Percentiles rank a stretch among this genome's conserved stretches.
phyloP scores from a whole-genome alignment of 805 yeast genomes.

The Myxozyma nipponensis region DNA sequence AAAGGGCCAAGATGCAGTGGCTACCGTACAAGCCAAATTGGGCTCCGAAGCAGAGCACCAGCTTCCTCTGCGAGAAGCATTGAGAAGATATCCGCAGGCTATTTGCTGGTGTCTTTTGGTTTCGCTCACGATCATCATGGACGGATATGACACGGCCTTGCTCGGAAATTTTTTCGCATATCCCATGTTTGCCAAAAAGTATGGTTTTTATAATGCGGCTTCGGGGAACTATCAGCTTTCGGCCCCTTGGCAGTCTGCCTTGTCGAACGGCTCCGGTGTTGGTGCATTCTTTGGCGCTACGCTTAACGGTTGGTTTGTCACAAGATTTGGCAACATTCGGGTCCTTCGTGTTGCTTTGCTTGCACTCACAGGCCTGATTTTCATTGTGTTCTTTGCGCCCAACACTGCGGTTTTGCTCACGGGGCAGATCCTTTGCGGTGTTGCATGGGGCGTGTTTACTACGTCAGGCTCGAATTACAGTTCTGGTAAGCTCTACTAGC shows the following conservation, averaged over 20 bases:
- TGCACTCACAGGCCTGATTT: conserved; percentile 41
- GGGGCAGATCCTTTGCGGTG: conserved; percentile 40
- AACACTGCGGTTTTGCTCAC: conserved; percentile 39
- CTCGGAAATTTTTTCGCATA: conserved; percentile 44
- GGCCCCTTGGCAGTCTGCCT: conserved; percentile 35
- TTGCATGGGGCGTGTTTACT: conserved; percentile 57
- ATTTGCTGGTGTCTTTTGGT: conserved; percentile 47
- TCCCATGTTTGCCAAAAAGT: conserved; percentile 22
- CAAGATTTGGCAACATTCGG: conserved; percentile 45
- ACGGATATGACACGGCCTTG: conserved; percentile 47
- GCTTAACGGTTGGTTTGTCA: conserved; percentile 45
- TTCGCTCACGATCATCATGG: conserved; percentile 47
- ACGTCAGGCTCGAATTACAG: conserved; percentile 52
- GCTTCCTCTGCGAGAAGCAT: too few relatives aligned
- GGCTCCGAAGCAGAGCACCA: too few relatives aligned
- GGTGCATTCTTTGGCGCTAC: conserved; percentile 42
- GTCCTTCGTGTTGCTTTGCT: conserved; percentile 41
- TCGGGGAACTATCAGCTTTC: conserved; percentile 19
- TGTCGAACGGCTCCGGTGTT: conserved; percentile 35
- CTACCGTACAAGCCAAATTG: too few relatives aligned
- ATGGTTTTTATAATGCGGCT: conserved; percentile 11
- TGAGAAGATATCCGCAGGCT: conserved; percentile 43
- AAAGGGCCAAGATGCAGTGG: too few relatives aligned
- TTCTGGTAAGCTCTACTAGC: conserved; percentile 56
- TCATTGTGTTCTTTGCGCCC: conserved; percentile 48